These are phyloP conservation scores for Marvania coccoides DNA, from an alignment of 139 green algal genomes.

Conservation along the genomic window DNA sequence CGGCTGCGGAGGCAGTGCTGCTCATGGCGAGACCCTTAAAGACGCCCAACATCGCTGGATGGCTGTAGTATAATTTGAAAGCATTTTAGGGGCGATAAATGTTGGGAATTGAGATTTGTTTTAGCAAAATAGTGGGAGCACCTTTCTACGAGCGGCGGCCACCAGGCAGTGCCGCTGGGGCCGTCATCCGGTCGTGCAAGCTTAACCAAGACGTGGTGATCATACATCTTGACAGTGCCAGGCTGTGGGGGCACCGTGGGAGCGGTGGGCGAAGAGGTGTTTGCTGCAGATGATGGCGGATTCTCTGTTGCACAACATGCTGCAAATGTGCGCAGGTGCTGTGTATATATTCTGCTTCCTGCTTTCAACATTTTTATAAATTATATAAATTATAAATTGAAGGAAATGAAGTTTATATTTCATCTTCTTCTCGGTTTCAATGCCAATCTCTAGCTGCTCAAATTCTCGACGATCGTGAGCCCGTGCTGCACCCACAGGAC, in stretches of 20 bases:
- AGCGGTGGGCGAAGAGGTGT: no score
- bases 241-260: background rate
- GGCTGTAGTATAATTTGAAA: background rate
- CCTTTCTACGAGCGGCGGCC: constrained; percentile 24
- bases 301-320: background rate
- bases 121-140: background rate
- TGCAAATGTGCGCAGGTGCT: background rate
- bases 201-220: constrained; percentile 25
- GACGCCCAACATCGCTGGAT: constrained; percentile 12
- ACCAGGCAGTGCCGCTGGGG: background rate
- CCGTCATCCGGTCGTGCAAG: background rate
- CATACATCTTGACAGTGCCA: constrained; percentile 15
- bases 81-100: background rate
- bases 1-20: background rate
- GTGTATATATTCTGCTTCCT: no score
- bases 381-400: no score
- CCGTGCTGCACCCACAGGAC: no score
- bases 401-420: no score
- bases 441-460: no score
- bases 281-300: background rate
- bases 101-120: background rate
- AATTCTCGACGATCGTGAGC: no score
- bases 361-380: no score
- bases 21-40: constrained; percentile 20
- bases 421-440: no score